A percentile compares a stretch with the other conserved stretches of the same genome.
Evolutionary conservation across 176 grass and related monocot species (phyloP).

Genomic region (Carex littledalei): DNA sequence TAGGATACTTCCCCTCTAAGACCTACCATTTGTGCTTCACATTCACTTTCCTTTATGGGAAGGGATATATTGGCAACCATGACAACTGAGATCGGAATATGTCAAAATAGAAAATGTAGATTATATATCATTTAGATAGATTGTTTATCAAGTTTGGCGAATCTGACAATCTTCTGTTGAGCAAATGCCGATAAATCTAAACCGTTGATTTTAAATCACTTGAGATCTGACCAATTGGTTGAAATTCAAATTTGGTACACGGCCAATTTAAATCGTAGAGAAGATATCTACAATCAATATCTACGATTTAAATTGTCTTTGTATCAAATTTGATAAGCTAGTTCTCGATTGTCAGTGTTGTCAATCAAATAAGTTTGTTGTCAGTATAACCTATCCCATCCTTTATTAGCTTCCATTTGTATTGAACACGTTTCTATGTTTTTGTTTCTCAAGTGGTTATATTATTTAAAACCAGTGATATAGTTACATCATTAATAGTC

Average conservation of each 20-base stretch:
- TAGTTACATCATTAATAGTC: background rate
- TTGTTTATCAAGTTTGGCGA: background rate
- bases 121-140: constrained; percentile 1
- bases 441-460: background rate
- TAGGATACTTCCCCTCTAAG: background rate
- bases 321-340: too few relatives aligned
- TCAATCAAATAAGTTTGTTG: background rate
- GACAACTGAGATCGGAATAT: background rate
- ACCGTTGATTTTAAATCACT: background rate
- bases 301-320: too few relatives aligned
- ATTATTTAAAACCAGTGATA: background rate
- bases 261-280: background rate
- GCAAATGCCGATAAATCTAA: background rate
- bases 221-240: background rate
- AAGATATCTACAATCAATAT: too few relatives aligned
- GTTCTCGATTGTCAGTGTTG: background rate
- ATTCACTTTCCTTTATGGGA: constrained; percentile 1
- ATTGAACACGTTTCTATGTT: background rate
- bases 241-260: background rate
- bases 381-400: background rate
- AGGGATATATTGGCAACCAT: background rate
- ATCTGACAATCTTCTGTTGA: background rate
- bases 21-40: background rate
- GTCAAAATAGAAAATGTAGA: background rate
- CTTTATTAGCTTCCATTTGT: background rate